Evolutionary conservation across 768 basidiomycete genomes (phyloP).

Genomic region (Tylopilus subfusipes): DNA sequence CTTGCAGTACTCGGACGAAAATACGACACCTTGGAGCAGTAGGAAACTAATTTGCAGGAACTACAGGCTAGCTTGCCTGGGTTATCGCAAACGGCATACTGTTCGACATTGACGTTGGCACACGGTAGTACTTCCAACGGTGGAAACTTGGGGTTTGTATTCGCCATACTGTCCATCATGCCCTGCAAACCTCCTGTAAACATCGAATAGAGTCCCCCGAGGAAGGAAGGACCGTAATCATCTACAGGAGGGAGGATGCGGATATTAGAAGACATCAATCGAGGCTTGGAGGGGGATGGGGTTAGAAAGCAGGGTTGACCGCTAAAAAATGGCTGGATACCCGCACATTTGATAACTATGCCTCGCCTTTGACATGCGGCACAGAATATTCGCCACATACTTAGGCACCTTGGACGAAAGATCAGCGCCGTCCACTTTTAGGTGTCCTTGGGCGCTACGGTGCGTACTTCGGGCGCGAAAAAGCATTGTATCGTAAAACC

Average conservation of each 20-base stretch:
- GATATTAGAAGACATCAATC: constrained; percentile 15
- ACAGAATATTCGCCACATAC: background rate
- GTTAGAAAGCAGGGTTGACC: background rate
- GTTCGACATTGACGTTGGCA: constrained; percentile 31
- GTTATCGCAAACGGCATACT: constrained; percentile 26
- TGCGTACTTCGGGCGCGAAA: background rate
- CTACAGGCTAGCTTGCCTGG: constrained; percentile 30
- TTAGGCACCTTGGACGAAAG: constrained; percentile 2
- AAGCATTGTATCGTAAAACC: too few species aligned
- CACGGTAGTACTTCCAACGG: constrained; percentile 33
- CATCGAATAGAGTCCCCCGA: constrained; percentile 7
- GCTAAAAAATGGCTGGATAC: background rate
- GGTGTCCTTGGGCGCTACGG: constrained; percentile 3
- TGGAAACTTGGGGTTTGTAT: constrained; percentile 17
- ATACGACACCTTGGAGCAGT: constrained; percentile 37
- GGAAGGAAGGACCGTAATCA: constrained; percentile 9
- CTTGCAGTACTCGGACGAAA: background rate
- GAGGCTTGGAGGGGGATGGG: background rate
- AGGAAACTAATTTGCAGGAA: constrained; percentile 40
- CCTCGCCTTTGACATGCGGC: constrained; percentile 22
- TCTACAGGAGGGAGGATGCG: constrained; percentile 19
- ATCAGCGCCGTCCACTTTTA: constrained; percentile 16
- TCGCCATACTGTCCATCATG: constrained; percentile 4
- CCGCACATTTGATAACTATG: background rate
- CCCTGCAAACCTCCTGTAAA: constrained; percentile 14